Conservation (phyloP, 805 yeast genomes). For the Kluyveromyces starmeri region DNA sequence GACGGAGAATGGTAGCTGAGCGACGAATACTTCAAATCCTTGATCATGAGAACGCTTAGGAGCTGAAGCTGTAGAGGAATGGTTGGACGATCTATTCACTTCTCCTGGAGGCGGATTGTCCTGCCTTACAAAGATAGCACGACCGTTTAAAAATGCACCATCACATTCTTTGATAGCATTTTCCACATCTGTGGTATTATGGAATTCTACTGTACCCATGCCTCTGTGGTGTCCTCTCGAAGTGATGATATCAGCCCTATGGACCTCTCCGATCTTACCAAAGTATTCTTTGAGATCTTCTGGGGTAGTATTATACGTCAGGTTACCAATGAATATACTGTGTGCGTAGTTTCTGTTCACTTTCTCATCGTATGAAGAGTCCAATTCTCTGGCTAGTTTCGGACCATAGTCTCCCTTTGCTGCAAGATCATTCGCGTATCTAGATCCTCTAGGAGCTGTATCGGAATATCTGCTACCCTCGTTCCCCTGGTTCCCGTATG, state of each 20-base stretch:
- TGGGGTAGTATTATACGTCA: slow-evolving; percentile 57
- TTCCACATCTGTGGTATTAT: slow-evolving; percentile 52
- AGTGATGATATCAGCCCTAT: slow-evolving; percentile 76
- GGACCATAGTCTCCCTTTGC: slow-evolving; percentile 15
- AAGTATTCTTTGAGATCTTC: slow-evolving; percentile 52
- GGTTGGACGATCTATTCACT: slow-evolving; percentile 18
- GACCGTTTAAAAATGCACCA: slow-evolving; percentile 55
- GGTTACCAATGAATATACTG: slow-evolving; percentile 65
- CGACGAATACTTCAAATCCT: slow-evolving; percentile 55
- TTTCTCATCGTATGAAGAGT: slow-evolving; percentile 30
- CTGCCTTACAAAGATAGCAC: slow-evolving; percentile 82
- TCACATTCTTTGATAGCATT: slow-evolving; percentile 64
- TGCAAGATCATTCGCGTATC: background rate
- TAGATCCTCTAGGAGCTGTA: slow-evolving; percentile 30
- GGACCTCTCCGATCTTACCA: slow-evolving; percentile 51
- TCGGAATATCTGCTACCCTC: slow-evolving; percentile 7
- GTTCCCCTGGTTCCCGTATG: slow-evolving; percentile 11
- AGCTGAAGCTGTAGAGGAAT: slow-evolving; percentile 6
- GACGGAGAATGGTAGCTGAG: slow-evolving; percentile 73
- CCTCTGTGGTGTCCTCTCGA: slow-evolving; percentile 77
- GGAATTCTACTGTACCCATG: slow-evolving; percentile 85
- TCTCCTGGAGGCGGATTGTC: slow-evolving; percentile 72
- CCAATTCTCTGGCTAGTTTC: slow-evolving; percentile 16
- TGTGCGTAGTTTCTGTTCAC: slow-evolving; percentile 53
- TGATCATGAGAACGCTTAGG: slow-evolving; percentile 5